phyloP scores from a whole-genome alignment of 176 grass and related monocot species.

The Ampelocalamus luodianensis region DNA sequence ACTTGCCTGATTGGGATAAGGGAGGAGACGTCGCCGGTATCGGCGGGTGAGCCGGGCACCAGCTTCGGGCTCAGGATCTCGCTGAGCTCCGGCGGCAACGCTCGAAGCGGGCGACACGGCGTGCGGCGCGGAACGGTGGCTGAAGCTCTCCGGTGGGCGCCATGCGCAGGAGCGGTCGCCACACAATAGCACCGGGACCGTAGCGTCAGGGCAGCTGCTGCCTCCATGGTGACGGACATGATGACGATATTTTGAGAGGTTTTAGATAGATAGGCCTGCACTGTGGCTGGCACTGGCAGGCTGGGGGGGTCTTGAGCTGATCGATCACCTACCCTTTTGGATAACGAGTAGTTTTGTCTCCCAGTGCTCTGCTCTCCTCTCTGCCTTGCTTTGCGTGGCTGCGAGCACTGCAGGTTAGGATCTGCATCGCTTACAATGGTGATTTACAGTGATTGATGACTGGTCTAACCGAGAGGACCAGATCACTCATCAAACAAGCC shows the following conservation, averaged over 20 bases:
- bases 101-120: slow-evolving; percentile 12
- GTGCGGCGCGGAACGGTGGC: neutral
- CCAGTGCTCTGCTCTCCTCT: too few relatives aligned
- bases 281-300: too few relatives aligned
- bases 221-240: slow-evolving; percentile 40
- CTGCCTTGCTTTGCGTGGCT: slow-evolving; percentile 22
- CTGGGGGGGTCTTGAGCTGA: too few relatives aligned
- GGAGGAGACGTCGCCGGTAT: slow-evolving; percentile 52
- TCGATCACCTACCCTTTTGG: slow-evolving; percentile 1
- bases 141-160: neutral
- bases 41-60: slow-evolving; percentile 47
- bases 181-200: neutral
- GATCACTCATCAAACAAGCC: too few relatives aligned
- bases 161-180: neutral
- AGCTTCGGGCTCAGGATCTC: slow-evolving; percentile 52
- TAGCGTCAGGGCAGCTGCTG: neutral
- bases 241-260: slow-evolving; percentile 2
- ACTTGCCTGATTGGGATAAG: slow-evolving; percentile 51
- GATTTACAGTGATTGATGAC: too few relatives aligned
- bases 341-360: slow-evolving; percentile 8
- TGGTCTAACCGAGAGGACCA: too few relatives aligned
- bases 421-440: too few relatives aligned
- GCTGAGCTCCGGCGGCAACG: slow-evolving; percentile 48
- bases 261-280: neutral
- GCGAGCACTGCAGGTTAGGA: too few relatives aligned